phyloP scores from a whole-genome alignment of 2,329 filamentous ascomycete species.

The Zasmidium citrigriseum region DNA sequence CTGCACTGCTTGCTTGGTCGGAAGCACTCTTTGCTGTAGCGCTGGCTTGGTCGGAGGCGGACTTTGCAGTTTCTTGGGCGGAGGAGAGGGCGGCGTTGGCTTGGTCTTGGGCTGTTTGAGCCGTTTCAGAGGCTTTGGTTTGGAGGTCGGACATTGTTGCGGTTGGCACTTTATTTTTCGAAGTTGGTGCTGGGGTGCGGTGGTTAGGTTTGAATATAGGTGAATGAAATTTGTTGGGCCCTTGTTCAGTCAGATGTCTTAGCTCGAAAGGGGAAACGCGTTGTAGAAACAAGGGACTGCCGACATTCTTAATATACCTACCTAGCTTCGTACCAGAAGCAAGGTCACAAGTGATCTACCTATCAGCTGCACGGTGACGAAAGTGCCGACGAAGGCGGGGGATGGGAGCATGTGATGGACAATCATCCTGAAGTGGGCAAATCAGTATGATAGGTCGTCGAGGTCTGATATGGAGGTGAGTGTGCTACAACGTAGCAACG shows the following conservation, averaged over 20 bases:
- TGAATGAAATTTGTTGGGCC: not conserved
- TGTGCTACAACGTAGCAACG: not conserved
- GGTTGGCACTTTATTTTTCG: not conserved
- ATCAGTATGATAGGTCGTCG: not conserved
- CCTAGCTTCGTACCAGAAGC: not conserved
- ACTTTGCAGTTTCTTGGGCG: too few species aligned
- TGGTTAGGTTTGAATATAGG: not conserved
- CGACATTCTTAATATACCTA: not conserved
- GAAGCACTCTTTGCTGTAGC: not conserved
- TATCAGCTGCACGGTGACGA: not conserved
- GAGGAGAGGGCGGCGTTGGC: too few species aligned
- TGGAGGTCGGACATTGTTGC: not conserved
- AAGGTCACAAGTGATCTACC: not conserved
- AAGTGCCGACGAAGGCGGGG: not conserved
- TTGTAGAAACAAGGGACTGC: not conserved
- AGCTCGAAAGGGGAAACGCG: not conserved
- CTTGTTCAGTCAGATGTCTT: not conserved
- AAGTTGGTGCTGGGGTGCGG: not conserved
- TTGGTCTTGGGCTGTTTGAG: conserved; percentile 1
- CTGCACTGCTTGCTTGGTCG: not conserved
- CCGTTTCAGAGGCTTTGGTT: conserved; percentile 1
- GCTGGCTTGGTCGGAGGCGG: not conserved
- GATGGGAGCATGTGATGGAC: not conserved
- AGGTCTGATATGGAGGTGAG: not conserved
- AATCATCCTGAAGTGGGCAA: not conserved